phyloP scores from a whole-genome alignment of 768 basidiomycete species.

The Amanita inopinata region DNA sequence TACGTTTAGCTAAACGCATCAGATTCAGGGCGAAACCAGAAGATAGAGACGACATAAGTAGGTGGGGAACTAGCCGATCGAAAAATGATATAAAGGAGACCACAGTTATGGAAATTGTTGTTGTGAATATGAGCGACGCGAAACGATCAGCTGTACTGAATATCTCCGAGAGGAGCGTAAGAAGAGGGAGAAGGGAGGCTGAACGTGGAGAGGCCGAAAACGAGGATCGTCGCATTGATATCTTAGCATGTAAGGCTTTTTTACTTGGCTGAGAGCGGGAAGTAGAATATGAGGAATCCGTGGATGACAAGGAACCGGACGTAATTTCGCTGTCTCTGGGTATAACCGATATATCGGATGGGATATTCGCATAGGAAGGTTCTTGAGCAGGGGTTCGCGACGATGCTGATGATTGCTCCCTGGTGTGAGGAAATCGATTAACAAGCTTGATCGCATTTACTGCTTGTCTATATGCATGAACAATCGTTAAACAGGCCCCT shows the following conservation, averaged over 20 bases:
- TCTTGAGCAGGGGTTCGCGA: conserved; percentile 10
- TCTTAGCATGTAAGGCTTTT: background rate
- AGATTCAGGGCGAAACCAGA: conserved; percentile 41
- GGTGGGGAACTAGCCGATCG: conserved; percentile 64
- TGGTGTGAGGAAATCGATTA: conserved; percentile 31
- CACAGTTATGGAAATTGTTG: conserved; percentile 35
- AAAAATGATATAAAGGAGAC: conserved; percentile 43
- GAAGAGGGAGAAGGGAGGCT: conserved; percentile 22
- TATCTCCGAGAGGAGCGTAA: conserved; percentile 41
- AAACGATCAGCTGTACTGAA: conserved; percentile 38
- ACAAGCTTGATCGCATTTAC: conserved; percentile 57
- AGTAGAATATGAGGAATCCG: background rate
- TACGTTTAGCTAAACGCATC: conserved; percentile 48
- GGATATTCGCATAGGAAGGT: background rate
- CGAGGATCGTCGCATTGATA: background rate
- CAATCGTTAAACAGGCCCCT: conserved; percentile 55
- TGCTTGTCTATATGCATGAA: conserved; percentile 58
- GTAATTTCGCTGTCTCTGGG: no score
- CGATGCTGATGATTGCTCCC: conserved; percentile 14
- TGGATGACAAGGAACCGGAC: background rate
- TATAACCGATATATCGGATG: no score
- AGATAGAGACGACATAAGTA: conserved; percentile 47
- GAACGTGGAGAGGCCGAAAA: background rate
- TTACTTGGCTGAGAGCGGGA: background rate
- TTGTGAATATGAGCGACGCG: conserved; percentile 36